phyloP scores from a whole-genome alignment of 2,329 filamentous ascomycete genomes.

The Aspergillus ustus region DNA sequence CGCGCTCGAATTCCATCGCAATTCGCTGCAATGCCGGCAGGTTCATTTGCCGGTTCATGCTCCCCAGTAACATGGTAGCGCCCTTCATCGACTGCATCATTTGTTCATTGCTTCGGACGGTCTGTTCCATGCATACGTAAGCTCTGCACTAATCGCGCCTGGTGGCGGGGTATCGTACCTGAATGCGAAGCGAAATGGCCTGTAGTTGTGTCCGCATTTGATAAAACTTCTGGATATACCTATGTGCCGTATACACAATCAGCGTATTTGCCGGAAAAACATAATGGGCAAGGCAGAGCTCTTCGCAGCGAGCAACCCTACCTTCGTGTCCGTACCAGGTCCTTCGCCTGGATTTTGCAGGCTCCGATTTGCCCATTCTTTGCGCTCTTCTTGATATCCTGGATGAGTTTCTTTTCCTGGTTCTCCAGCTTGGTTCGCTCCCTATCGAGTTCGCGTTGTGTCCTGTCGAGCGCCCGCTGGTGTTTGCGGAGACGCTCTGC shows the following conservation, averaged over 20 bases:
- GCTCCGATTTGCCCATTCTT: conserved; percentile 99
- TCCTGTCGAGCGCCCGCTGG: conserved; percentile 95
- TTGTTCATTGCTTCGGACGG: conserved; percentile 96
- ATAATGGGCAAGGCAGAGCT: background rate
- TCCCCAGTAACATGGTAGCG: conserved; percentile 86
- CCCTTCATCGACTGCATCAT: conserved; percentile 99
- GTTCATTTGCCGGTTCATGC: conserved; percentile 99
- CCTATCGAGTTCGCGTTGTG: conserved; percentile 92
- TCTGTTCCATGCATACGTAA: conserved; percentile 57
- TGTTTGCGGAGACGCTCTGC: conserved; percentile 70
- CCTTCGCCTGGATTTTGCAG: conserved; percentile 97
- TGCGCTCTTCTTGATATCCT: conserved; percentile 96
- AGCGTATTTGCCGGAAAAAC: background rate
- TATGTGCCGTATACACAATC: conserved; percentile 36
- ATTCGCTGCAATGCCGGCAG: conserved; percentile 92
- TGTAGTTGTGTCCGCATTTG: conserved; percentile 97
- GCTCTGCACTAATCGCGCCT: conserved; percentile 5
- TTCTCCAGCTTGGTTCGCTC: conserved; percentile 96
- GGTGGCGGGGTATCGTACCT: conserved; percentile 60
- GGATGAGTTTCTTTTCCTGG: conserved; percentile 95
- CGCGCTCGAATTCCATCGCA: conserved; percentile 97
- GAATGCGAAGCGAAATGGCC: conserved; percentile 91
- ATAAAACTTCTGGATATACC: conserved; percentile 98
- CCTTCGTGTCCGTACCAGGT: conserved; percentile 88
- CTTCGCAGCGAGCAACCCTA: conserved; percentile 40